Evolutionary conservation across 2,329 filamentous ascomycete genomes (phyloP), one percentile per base, ranked within the genome.

Genomic region (Fusarium scirpi): DNA sequence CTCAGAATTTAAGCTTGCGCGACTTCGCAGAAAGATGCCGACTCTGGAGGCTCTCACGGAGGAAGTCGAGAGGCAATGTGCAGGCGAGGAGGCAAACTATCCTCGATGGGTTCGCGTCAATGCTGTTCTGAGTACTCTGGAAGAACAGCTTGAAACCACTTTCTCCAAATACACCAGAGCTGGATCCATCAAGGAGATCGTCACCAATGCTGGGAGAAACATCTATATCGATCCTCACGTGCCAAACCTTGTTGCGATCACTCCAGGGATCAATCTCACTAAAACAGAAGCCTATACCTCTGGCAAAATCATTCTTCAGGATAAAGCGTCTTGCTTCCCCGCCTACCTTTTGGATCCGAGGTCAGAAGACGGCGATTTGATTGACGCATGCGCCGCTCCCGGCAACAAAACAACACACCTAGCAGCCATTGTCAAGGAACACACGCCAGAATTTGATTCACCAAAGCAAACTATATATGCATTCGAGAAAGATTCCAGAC

Each of bases 381-480:
- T 98, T n/a, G 96, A 99, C 79, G 93, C 93, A 0, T 98, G 95
- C 78, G 93, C 96, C 0, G 96, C 96, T 1, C 96, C 96, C 3
- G 96, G 96, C 8, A 99, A 99, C 80, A 99, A 99, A 82, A 98
- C 96, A 2, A 98, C 95, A 10, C 96, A 98, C 79, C 82, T 97
- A 48, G 94, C 94, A 1, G 92, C 94, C 3, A 88, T 98, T 7
- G 76, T 96, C 51, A 83, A 78, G 55, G 82, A 80, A 51, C 81
- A 81, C 55, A 77, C 77, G 5, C 79, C 80, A 1, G 82, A 80
- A 43, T 78, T 77, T 64, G 78, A 76, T 22, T 78, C 74, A 30
- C 70, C 63, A 20, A 66, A 72, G 30, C 79, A 81, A 48, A 78
- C 71, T 2, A 90, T 99, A 25, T 90, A 90, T 71, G 94, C 94